Percentiles rank a stretch among this genome's conserved stretches.
Conservation (phyloP, 2,329 filamentous ascomycete species). For the Bipolaris gigantea region DNA sequence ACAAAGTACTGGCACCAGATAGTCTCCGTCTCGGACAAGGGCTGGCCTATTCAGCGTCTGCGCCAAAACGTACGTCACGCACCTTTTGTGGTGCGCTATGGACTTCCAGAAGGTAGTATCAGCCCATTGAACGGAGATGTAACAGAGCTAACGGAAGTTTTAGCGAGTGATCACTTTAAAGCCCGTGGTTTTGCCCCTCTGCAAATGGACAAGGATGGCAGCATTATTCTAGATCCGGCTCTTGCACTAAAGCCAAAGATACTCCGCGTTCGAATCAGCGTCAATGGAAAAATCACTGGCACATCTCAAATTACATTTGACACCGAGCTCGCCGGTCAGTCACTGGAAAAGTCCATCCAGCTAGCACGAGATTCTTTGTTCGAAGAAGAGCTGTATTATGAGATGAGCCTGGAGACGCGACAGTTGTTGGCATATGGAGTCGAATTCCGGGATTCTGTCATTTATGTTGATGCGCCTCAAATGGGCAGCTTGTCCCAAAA, state of each 20-base stretch:
- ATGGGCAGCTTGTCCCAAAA: constrained; percentile 39
- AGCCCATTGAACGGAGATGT: background rate
- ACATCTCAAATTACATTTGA: constrained; percentile 47
- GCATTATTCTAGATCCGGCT: constrained; percentile 72
- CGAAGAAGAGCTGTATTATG: constrained; percentile 86
- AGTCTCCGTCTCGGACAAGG: constrained; percentile 75
- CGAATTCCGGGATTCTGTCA: constrained; percentile 56
- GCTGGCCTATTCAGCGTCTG: constrained; percentile 71
- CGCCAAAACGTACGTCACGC: constrained; percentile 60
- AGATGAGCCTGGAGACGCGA: constrained; percentile 80
- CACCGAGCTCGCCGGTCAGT: constrained; percentile 50
- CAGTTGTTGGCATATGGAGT: constrained; percentile 72
- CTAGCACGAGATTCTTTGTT: constrained; percentile 78
- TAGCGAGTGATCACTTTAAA: constrained; percentile 60
- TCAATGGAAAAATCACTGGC: constrained; percentile 62
- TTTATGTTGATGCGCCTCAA: constrained; percentile 37
- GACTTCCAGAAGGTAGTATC: constrained; percentile 72
- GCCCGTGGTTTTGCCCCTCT: constrained; percentile 80
- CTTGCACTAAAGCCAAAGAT: constrained; percentile 59
- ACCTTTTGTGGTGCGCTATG: constrained; percentile 84
- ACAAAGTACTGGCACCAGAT: constrained; percentile 88
- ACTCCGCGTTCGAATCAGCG: constrained; percentile 68
- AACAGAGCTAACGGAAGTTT: constrained; percentile 8
- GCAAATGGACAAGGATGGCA: constrained; percentile 72
- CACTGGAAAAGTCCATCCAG: constrained; percentile 69